Evolutionary conservation across 2,329 filamentous ascomycete species (phyloP).

Genomic region (Alternaria arbusti): DNA sequence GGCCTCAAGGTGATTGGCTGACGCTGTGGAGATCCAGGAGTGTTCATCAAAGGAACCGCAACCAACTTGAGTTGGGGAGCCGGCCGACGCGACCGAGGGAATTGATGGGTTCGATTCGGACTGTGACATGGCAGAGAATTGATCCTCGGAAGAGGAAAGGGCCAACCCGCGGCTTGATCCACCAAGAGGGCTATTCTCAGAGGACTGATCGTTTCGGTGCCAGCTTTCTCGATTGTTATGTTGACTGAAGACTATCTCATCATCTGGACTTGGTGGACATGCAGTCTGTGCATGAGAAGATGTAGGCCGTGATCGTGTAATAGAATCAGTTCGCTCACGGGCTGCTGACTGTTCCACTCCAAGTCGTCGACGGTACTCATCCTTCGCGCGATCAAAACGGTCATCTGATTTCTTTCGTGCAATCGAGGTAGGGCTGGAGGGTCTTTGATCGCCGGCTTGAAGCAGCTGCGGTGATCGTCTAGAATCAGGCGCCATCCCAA

Average conservation of each 20-base stretch:
- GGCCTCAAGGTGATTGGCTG: slow-evolving; percentile 35
- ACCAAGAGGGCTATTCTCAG: slow-evolving; percentile 51
- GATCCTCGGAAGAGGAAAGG: slow-evolving; percentile 57
- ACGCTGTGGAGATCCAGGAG: slow-evolving; percentile 30
- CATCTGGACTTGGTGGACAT: slow-evolving; percentile 58
- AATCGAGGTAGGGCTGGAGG: slow-evolving; percentile 14
- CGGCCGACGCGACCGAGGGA: slow-evolving; percentile 57
- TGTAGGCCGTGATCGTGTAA: slow-evolving; percentile 28
- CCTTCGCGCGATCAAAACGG: slow-evolving; percentile 46
- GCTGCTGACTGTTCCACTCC: slow-evolving; percentile 39
- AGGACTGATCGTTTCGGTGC: slow-evolving; percentile 39
- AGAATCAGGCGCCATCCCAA: slow-evolving; percentile 22
- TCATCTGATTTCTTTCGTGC: slow-evolving; percentile 38
- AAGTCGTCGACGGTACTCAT: slow-evolving; percentile 47
- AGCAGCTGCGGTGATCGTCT: slow-evolving; percentile 2
- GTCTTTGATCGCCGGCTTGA: slow-evolving; percentile 1
- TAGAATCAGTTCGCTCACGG: slow-evolving; percentile 32
- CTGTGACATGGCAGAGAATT: slow-evolving; percentile 57
- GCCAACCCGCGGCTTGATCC: slow-evolving; percentile 37
- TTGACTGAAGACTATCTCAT: slow-evolving; percentile 40
- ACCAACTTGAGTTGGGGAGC: slow-evolving; percentile 52
- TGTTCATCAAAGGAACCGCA: slow-evolving; percentile 28
- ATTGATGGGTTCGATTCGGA: slow-evolving; percentile 60
- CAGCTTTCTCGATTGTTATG: slow-evolving; percentile 41
- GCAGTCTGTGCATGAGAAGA: slow-evolving; percentile 41